phyloP scores from a whole-genome alignment of 495 filamentous ascomycete genomes.

The Xanthoparmelia taractica region DNA sequence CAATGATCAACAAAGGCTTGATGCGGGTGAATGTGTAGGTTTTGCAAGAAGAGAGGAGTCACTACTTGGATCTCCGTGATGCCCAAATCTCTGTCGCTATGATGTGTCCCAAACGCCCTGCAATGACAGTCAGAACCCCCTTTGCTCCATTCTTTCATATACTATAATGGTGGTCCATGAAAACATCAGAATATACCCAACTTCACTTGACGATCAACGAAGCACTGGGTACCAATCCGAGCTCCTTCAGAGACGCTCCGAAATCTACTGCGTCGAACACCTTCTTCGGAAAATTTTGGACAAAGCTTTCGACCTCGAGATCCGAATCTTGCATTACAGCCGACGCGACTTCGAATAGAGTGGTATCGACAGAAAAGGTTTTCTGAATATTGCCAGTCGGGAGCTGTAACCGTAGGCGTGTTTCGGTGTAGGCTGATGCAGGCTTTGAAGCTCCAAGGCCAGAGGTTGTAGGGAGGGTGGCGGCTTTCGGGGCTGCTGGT shows the following conservation, averaged over 20 bases:
- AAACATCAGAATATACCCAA: neutral
- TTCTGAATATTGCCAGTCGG: constrained; percentile 67
- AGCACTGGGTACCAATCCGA: constrained; percentile 81
- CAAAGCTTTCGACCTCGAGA: constrained; percentile 62
- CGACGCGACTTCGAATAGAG: constrained; percentile 86
- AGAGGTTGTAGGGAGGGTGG: constrained; percentile 35
- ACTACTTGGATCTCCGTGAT: neutral
- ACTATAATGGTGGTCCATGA: neutral
- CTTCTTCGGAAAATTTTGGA: constrained; percentile 80
- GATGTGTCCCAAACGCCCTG: constrained; percentile 11
- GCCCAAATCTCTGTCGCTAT: neutral
- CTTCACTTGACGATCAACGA: constrained; percentile 53
- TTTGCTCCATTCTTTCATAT: neutral
- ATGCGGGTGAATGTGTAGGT: neutral
- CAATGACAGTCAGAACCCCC: neutral
- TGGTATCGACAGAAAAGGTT: constrained; percentile 75
- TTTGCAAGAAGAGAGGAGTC: neutral
- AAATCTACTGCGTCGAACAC: constrained; percentile 73
- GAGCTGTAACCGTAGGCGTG: constrained; percentile 75
- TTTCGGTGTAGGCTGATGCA: constrained; percentile 62
- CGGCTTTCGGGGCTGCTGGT: constrained; percentile 37
- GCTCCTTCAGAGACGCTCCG: constrained; percentile 84
- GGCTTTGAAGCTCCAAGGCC: constrained; percentile 47
- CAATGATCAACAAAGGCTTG: neutral
- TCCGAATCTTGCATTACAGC: constrained; percentile 58